These are phyloP conservation scores for Chrysanthemum lavandulifolium DNA, from an alignment of 129 eudicot species.

Conservation along the genomic window DNA sequence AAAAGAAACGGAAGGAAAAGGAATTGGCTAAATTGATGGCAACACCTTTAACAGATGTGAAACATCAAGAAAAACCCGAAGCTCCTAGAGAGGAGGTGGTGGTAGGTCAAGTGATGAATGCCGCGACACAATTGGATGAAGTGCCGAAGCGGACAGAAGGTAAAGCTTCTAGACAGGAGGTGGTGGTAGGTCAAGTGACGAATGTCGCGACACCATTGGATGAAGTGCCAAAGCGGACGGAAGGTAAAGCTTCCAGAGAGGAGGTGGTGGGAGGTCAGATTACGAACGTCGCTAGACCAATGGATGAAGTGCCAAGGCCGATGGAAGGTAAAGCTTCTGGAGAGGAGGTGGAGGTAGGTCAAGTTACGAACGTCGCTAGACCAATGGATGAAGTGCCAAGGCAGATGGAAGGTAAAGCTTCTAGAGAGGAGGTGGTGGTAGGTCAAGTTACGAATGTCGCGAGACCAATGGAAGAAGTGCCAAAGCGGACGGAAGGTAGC, in stretches of 20 bases:
- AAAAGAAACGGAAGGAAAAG: conserved; percentile 75
- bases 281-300: conserved; percentile 26
- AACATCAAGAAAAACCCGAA: conserved; percentile 24
- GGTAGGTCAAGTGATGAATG: conserved; percentile 30
- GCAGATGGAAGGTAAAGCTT: conserved; percentile 31
- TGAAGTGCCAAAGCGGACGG: conserved; percentile 34
- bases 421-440: conserved; percentile 24
- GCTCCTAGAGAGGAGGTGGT: conserved; percentile 28
- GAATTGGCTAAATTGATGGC: conserved; percentile 51
- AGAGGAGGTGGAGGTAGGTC: conserved; percentile 32
- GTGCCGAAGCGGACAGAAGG: conserved; percentile 37
- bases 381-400: conserved; percentile 30
- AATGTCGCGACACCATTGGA: conserved; percentile 22
- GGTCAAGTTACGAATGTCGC: conserved; percentile 28
- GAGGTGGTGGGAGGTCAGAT: conserved; percentile 33
- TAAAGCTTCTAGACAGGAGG: conserved; percentile 17
- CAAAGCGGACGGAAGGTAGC: conserved; percentile 39
- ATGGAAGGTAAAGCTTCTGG: conserved; percentile 25
- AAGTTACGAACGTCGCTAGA: conserved; percentile 25
- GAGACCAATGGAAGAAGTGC: conserved; percentile 30
- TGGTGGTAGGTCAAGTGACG: conserved; percentile 32
- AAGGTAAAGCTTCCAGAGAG: conserved; percentile 19
- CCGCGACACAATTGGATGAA: conserved; percentile 24
- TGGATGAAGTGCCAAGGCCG: conserved; percentile 30
- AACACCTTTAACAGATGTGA: conserved; percentile 19